phyloP scores from a whole-genome alignment of 352 stramenopile species.

The Globisporangium spiculum region DNA sequence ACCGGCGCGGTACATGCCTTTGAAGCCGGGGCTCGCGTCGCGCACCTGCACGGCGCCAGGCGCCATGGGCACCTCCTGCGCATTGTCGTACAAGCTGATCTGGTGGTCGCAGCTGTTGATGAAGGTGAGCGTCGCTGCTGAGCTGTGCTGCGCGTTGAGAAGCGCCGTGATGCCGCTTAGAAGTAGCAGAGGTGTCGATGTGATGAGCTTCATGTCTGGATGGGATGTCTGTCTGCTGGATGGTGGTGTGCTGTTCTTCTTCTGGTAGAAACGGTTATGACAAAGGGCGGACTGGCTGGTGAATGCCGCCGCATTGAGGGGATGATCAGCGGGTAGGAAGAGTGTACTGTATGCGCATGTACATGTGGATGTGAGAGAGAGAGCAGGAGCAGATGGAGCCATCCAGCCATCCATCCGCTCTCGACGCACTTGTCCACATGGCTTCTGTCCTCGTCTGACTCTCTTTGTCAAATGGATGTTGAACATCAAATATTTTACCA shows the following conservation, averaged over 20 bases:
- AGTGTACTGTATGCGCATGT: no score
- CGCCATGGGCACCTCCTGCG: background rate
- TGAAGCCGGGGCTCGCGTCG: conserved; percentile 6
- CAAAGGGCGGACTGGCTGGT: background rate
- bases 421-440: conserved; percentile 5
- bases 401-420: background rate
- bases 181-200: background rate
- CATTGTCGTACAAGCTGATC: conserved; percentile 25
- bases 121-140: conserved; percentile 17
- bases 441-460: conserved; percentile 3
- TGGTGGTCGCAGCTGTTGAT: conserved; percentile 19
- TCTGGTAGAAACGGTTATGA: background rate
- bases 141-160: background rate
- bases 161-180: background rate
- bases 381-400: conserved; percentile 5
- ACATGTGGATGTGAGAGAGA: background rate
- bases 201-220: conserved; percentile 4
- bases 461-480: background rate
- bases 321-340: background rate
- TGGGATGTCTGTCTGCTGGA: background rate
- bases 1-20: conserved; percentile 24
- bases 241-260: background rate
- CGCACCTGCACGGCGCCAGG: conserved; percentile 6
- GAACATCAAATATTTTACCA: background rate
- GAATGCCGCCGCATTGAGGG: background rate